Evolutionary conservation across 2,329 filamentous ascomycete genomes (phyloP).

Genomic region (Lachnellula hyalina): DNA sequence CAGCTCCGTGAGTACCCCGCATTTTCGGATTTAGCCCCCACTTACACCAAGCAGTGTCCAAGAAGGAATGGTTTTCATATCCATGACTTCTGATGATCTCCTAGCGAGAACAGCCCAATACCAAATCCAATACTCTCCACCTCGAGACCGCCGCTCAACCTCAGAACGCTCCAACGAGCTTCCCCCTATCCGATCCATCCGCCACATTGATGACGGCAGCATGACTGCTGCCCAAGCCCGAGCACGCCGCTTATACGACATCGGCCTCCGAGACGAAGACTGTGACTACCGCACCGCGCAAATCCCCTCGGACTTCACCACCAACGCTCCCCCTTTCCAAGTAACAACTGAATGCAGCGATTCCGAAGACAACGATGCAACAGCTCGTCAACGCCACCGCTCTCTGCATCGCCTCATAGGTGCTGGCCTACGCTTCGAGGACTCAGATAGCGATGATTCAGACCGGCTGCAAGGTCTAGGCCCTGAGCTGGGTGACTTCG

Average conservation of each 20-base stretch:
- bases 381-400: conserved; percentile 29
- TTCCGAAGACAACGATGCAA: conserved; percentile 43
- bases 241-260: conserved; percentile 41
- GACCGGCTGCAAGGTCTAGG: neutral
- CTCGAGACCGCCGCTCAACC: conserved; percentile 16
- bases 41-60: conserved; percentile 56
- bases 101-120: conserved; percentile 69
- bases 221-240: conserved; percentile 41
- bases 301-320: conserved; percentile 51
- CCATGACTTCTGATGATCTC: conserved; percentile 77
- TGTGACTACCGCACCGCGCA: conserved; percentile 45
- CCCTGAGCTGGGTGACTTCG: neutral
- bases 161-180: conserved; percentile 28
- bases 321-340: conserved; percentile 43
- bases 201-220: conserved; percentile 47
- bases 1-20: conserved; percentile 65
- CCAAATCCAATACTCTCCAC: conserved; percentile 57
- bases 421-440: conserved; percentile 46
- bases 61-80: conserved; percentile 87
- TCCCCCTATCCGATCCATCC: conserved; percentile 44
- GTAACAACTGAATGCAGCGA: conserved; percentile 58
- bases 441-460: conserved; percentile 8
- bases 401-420: conserved; percentile 49
- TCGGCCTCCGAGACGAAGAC: conserved; percentile 33
- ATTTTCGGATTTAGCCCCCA: neutral